Evolutionary conservation across 2,329 filamentous ascomycete genomes (phyloP).

Genomic region (Diaporthe sp.): DNA sequence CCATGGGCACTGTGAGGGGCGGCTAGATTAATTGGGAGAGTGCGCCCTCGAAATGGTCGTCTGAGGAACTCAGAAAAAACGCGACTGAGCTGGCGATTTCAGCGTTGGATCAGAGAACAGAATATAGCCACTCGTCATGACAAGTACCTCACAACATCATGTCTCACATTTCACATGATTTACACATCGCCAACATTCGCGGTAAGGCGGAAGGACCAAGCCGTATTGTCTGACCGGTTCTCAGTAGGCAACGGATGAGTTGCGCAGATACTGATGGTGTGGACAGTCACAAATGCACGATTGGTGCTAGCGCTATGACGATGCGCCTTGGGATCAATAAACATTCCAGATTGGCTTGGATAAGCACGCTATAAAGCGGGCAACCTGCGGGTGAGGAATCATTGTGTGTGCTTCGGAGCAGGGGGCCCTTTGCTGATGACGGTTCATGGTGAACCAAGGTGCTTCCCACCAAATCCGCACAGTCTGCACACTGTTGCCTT

Average conservation of each 20-base stretch:
- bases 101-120: not conserved
- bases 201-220: not conserved
- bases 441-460: no score
- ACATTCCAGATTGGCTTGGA: not conserved
- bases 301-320: not conserved
- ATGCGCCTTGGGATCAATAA: not conserved
- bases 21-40: not conserved
- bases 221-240: not conserved
- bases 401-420: not conserved
- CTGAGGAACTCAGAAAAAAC: not conserved
- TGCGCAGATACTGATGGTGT: not conserved
- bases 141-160: not conserved
- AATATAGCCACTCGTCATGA: not conserved
- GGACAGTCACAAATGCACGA: not conserved
- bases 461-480: no score
- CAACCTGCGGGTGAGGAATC: not conserved
- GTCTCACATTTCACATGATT: not conserved
- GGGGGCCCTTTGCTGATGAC: no score
- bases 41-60: not conserved
- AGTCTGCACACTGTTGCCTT: not conserved
- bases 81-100: not conserved
- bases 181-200: not conserved
- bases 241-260: not conserved
- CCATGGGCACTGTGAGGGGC: not conserved
- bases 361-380: not conserved